Evolutionary conservation across 306 rosid species (phyloP).

Genomic region (Boehmeria nivea): DNA sequence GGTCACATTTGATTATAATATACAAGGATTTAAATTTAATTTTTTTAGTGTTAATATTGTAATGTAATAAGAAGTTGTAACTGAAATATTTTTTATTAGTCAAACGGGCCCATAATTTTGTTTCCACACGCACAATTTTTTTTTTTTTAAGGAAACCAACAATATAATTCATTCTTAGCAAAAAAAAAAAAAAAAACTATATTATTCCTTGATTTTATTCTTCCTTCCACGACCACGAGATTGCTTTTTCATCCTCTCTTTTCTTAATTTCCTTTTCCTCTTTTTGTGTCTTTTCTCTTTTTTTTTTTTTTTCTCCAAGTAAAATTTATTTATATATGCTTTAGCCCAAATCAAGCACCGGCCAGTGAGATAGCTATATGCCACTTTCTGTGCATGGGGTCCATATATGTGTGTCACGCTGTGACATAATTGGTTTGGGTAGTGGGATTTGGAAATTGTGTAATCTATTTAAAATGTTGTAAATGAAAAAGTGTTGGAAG

Average conservation of each 20-base stretch:
- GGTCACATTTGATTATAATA: too few species aligned
- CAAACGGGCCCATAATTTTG: too few species aligned
- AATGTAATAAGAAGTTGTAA: too few species aligned
- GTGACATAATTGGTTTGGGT: background rate
- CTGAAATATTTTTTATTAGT: too few species aligned
- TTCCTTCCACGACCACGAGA: background rate
- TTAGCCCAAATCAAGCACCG: background rate
- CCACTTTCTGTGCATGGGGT: constrained; percentile 12
- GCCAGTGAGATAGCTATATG: background rate
- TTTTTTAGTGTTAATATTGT: too few species aligned
- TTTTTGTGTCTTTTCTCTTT: background rate
- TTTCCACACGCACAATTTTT: background rate
- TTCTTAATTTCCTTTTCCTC: background rate
- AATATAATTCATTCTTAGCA: too few species aligned
- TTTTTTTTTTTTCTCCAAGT: background rate
- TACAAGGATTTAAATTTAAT: too few species aligned
- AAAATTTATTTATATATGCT: background rate
- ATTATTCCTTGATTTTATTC: background rate
- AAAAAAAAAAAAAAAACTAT: too few species aligned
- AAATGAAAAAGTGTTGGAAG: constrained; percentile 1
- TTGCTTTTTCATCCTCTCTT: background rate
- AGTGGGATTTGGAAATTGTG: background rate
- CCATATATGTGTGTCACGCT: background rate
- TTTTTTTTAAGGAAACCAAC: too few species aligned
- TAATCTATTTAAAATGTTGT: background rate